Conservation (phyloP, 306 rosid species). For the Rubus parviflorus region DNA sequence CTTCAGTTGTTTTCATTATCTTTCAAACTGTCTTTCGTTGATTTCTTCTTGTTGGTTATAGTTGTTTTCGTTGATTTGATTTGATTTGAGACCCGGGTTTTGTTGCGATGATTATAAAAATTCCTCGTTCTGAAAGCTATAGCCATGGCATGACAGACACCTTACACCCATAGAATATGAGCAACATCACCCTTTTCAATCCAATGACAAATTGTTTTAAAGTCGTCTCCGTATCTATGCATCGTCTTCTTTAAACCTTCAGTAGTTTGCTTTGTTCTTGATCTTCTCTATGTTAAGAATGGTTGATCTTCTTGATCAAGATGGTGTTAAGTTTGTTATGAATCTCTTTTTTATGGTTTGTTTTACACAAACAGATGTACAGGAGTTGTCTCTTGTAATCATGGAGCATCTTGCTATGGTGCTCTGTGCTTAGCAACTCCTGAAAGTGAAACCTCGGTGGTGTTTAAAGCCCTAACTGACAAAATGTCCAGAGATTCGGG, state of each 20-base stretch:
- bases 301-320: too few relatives aligned
- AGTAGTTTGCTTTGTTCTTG: too few relatives aligned
- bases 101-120: constrained; percentile 90
- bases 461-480: constrained; percentile 61
- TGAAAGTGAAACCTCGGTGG: constrained; percentile 44
- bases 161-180: constrained; percentile 99
- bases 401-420: constrained; percentile 28
- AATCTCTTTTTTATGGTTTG: background rate
- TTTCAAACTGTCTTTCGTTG: too few relatives aligned
- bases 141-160: constrained; percentile 95
- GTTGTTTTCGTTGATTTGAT: background rate
- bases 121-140: constrained; percentile 98
- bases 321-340: too few relatives aligned
- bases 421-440: constrained; percentile 49
- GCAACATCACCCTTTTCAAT: constrained; percentile 35
- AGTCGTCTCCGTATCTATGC: background rate
- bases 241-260: too few relatives aligned
- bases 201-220: background rate
- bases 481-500: constrained; percentile 32
- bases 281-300: background rate
- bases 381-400: constrained; percentile 35
- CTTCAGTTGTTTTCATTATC: background rate
- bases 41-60: background rate
- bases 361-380: background rate
- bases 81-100: constrained; percentile 1